phyloP scores from a whole-genome alignment of 352 stramenopile species.

The Phytopythium ostracodes region DNA sequence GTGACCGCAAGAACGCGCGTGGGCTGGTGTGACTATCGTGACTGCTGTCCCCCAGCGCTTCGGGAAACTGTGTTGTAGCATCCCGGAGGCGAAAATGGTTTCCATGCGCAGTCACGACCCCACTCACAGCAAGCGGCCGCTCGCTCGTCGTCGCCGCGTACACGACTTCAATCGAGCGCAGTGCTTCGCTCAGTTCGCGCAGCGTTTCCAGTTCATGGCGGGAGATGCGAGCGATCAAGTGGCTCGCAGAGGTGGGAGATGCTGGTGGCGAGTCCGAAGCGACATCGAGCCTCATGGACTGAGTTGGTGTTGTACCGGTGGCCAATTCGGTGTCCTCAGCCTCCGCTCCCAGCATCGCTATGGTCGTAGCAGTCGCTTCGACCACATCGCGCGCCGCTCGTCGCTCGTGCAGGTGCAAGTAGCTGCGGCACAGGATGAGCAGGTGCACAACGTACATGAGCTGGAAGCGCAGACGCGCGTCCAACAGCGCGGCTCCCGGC shows the following conservation, averaged over 20 bases:
- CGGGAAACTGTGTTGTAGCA: conserved; percentile 30
- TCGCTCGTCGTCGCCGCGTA: conserved; percentile 17
- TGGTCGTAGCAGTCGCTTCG: conserved; percentile 11
- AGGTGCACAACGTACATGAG: conserved; percentile 40
- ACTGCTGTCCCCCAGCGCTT: background rate
- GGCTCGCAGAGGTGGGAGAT: conserved; percentile 5
- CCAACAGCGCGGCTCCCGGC: conserved; percentile 25
- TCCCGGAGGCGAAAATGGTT: conserved; percentile 3
- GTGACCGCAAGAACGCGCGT: conserved; percentile 23
- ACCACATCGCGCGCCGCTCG: conserved; percentile 30
- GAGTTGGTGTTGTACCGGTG: background rate
- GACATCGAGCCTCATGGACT: background rate
- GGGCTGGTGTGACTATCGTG: background rate
- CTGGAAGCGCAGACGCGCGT: conserved; percentile 20
- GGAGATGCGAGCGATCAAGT: conserved; percentile 33
- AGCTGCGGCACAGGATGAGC: conserved; percentile 35
- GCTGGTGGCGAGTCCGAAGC: background rate
- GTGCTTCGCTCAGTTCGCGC: conserved; percentile 26
- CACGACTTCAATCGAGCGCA: conserved; percentile 34
- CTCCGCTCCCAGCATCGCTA: background rate
- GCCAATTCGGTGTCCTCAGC: background rate
- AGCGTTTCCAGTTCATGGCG: conserved; percentile 29
- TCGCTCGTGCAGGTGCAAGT: conserved; percentile 38
- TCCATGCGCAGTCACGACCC: background rate
- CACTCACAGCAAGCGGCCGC: background rate